These are phyloP conservation scores for Globisporangium parvum DNA, from an alignment of 352 stramenopile species.

Conservation along the genomic window DNA sequence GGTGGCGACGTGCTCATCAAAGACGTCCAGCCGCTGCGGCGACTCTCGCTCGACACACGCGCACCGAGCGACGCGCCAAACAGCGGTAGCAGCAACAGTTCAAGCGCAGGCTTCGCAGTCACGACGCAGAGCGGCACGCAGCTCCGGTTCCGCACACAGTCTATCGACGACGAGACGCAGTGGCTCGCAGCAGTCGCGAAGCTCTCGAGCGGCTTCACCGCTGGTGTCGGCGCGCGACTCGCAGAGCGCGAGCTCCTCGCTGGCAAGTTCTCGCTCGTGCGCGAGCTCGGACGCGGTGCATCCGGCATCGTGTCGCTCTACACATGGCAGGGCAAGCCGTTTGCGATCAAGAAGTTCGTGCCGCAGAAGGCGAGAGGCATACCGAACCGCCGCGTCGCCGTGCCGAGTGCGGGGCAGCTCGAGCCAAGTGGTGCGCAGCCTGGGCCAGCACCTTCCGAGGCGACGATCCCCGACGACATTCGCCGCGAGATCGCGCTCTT, in stretches of 20 bases:
- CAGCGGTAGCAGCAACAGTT: no score
- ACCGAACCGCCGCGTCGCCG: conserved; percentile 40
- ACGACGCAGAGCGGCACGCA: conserved; percentile 21
- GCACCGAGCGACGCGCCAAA: neutral
- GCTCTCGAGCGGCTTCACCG: conserved; percentile 39
- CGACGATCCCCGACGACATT: conserved; percentile 43
- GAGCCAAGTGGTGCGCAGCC: neutral
- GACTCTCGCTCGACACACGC: neutral
- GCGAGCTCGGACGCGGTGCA: conserved; percentile 62
- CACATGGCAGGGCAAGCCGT: conserved; percentile 59
- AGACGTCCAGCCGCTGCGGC: conserved; percentile 17
- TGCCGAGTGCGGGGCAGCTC: conserved; percentile 2
- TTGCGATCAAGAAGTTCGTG: conserved; percentile 67
- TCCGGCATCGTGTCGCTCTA: conserved; percentile 69
- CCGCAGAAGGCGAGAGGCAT: conserved; percentile 44
- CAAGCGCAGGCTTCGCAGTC: conserved; percentile 24
- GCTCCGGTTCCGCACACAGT: conserved; percentile 39
- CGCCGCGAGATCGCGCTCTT: conserved; percentile 69
- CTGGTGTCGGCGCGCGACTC: conserved; percentile 38
- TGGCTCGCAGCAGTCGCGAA: conserved; percentile 44
- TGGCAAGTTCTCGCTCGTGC: conserved; percentile 61
- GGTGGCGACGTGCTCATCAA: conserved; percentile 29
- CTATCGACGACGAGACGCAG: conserved; percentile 25
- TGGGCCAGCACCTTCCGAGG: no score
- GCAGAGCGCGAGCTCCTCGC: conserved; percentile 51